Conservation (phyloP, 179 eudicot genomes). For the Sideroxylon spinosum region DNA sequence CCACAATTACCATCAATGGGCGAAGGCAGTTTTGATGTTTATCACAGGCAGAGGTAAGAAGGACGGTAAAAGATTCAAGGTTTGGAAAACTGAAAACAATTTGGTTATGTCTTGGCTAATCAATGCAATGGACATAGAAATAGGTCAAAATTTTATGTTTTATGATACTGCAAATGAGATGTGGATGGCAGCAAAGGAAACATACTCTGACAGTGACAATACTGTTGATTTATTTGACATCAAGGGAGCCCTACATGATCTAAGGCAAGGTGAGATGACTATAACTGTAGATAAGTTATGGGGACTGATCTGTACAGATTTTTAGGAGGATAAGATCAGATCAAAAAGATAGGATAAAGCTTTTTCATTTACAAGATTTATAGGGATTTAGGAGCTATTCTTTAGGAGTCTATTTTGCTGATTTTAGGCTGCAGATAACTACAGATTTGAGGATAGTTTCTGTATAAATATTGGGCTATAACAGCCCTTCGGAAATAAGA, state of each 20-base stretch:
- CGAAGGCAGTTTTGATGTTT: not conserved
- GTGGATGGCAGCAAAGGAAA: not conserved
- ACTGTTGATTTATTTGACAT: not conserved
- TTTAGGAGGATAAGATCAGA: too few relatives aligned
- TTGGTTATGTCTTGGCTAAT: conserved; percentile 5
- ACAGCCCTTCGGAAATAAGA: too few relatives aligned
- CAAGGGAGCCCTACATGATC: not conserved
- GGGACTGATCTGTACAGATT: too few relatives aligned
- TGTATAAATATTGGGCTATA: too few relatives aligned
- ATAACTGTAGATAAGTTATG: not conserved
- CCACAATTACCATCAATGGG: conserved; percentile 1
- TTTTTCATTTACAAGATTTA: too few relatives aligned
- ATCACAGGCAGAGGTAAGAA: not conserved
- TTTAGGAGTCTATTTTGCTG: too few relatives aligned
- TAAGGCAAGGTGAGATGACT: not conserved
- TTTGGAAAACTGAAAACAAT: not conserved
- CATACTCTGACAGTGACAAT: not conserved
- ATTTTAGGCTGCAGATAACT: too few relatives aligned
- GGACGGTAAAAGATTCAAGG: not conserved
- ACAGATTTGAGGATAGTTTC: too few relatives aligned
- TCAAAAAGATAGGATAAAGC: not conserved
- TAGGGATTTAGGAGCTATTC: too few relatives aligned
- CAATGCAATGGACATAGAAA: not conserved
- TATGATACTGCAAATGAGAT: conserved; percentile 1
- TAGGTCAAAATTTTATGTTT: not conserved